These are phyloP conservation scores for Nothophoma quercina DNA, from an alignment of 2,329 filamentous ascomycete genomes.

Conservation along the genomic window DNA sequence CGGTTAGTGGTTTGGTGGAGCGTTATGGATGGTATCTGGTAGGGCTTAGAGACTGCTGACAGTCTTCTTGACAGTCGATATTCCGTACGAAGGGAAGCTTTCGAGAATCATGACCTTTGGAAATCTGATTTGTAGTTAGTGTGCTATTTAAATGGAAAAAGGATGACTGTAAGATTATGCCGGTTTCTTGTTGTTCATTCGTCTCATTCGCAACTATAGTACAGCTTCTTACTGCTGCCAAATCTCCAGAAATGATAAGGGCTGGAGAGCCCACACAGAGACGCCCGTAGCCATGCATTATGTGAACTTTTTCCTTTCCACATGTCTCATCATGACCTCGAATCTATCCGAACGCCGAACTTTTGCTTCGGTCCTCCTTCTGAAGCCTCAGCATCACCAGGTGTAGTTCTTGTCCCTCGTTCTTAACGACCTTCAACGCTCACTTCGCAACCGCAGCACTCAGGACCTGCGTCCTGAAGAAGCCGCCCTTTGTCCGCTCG, in stretches of 20 bases:
- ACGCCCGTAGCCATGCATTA: slow-evolving; percentile 11
- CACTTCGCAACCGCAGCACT: slow-evolving; percentile 64
- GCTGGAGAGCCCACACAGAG: slow-evolving; percentile 8
- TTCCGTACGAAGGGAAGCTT: too few species aligned
- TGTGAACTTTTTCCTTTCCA: slow-evolving; percentile 2
- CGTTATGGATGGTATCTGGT: too few species aligned
- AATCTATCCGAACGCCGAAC: slow-evolving; percentile 4
- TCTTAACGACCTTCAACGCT: slow-evolving; percentile 14
- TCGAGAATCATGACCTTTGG: too few species aligned
- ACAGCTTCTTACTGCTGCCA: slow-evolving; percentile 8
- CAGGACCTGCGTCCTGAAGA: slow-evolving; percentile 97
- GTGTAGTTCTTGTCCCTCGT: neutral
- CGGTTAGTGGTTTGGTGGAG: too few species aligned
- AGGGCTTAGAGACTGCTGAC: too few species aligned
- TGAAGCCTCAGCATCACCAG: neutral
- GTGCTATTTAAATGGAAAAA: too few species aligned
- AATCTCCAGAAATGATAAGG: slow-evolving; percentile 1
- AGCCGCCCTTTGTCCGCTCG: slow-evolving; percentile 97
- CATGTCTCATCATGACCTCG: slow-evolving; percentile 1
- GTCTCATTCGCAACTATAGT: slow-evolving; percentile 9
- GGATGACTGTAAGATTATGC: too few species aligned
- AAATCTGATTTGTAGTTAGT: too few species aligned
- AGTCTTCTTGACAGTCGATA: too few species aligned
- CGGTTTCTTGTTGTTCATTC: slow-evolving; percentile 4
- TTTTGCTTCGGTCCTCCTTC: slow-evolving; percentile 5